phyloP scores from a whole-genome alignment of 768 basidiomycete genomes.

The Hirschioporus abietinus region DNA sequence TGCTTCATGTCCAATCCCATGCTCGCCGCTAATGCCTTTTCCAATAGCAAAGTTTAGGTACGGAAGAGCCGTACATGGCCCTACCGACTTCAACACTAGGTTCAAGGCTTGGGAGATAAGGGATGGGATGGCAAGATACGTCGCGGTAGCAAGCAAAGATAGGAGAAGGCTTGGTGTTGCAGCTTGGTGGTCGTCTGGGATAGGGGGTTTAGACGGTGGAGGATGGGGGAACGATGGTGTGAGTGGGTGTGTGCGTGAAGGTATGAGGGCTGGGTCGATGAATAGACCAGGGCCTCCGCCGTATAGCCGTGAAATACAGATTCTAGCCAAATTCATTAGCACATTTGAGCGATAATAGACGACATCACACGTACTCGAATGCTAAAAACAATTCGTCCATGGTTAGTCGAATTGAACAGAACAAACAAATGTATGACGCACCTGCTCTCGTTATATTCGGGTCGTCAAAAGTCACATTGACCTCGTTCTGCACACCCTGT shows the following conservation, averaged over 20 bases:
- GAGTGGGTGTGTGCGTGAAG: conserved; percentile 63
- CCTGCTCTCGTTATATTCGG: conserved; percentile 85
- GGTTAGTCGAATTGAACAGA: conserved; percentile 7
- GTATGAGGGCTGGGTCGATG: conserved; percentile 57
- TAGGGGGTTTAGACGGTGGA: conserved; percentile 17
- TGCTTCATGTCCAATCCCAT: conserved; percentile 42
- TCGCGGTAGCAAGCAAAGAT: conserved; percentile 80
- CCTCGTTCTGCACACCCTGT: conserved; percentile 40
- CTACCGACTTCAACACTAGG: conserved; percentile 65
- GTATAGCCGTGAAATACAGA: conserved; percentile 84
- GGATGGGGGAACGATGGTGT: conserved; percentile 52
- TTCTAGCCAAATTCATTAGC: conserved; percentile 34
- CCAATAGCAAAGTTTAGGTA: conserved; percentile 86
- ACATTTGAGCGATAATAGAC: not conserved
- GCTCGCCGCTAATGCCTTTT: conserved; percentile 43
- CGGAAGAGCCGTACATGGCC: conserved; percentile 67
- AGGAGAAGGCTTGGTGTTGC: conserved; percentile 78
- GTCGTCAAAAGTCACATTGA: conserved; percentile 75
- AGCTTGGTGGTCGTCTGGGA: conserved; percentile 57
- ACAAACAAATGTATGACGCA: conserved; percentile 30
- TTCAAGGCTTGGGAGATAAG: conserved; percentile 72
- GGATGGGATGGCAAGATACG: conserved; percentile 79
- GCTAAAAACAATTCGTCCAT: conserved; percentile 38
- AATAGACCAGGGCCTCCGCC: conserved; percentile 77
- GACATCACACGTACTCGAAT: conserved; percentile 67